Conservation (phyloP, 305 asterid genomes). For the Fraxinus albicans region DNA sequence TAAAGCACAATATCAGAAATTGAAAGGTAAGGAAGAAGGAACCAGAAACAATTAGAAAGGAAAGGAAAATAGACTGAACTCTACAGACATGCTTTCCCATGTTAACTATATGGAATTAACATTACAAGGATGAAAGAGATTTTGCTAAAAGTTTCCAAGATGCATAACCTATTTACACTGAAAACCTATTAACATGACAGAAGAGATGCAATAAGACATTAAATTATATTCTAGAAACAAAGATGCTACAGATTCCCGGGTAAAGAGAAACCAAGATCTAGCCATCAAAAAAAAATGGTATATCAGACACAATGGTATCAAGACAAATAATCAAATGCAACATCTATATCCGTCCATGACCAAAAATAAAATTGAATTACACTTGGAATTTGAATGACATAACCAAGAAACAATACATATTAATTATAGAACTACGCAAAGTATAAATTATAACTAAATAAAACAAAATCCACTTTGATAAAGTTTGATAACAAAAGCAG, state of each 20-base stretch:
- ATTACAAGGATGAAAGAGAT: neutral
- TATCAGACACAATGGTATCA: neutral
- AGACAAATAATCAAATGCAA: neutral
- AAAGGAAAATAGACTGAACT: neutral
- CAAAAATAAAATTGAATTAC: neutral
- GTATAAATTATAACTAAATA: neutral
- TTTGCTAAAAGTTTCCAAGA: neutral
- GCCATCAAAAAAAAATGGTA: neutral
- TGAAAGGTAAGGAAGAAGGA: neutral
- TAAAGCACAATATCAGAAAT: slow-evolving; percentile 11
- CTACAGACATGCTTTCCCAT: neutral
- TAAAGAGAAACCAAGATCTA: neutral
- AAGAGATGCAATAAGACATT: neutral
- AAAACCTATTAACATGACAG: neutral
- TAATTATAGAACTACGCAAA: neutral
- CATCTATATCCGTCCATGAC: neutral
- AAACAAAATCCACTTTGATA: neutral
- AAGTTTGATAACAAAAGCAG: neutral
- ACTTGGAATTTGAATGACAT: neutral
- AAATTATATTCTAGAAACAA: neutral
- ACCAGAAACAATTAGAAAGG: neutral
- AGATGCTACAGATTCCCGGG: neutral
- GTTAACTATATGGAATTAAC: neutral
- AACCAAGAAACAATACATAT: neutral
- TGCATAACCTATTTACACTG: neutral